Evolutionary conservation across 768 basidiomycete species (phyloP), one percentile per base, ranked within the genome.

Genomic region (Sarcodon aspratus): DNA sequence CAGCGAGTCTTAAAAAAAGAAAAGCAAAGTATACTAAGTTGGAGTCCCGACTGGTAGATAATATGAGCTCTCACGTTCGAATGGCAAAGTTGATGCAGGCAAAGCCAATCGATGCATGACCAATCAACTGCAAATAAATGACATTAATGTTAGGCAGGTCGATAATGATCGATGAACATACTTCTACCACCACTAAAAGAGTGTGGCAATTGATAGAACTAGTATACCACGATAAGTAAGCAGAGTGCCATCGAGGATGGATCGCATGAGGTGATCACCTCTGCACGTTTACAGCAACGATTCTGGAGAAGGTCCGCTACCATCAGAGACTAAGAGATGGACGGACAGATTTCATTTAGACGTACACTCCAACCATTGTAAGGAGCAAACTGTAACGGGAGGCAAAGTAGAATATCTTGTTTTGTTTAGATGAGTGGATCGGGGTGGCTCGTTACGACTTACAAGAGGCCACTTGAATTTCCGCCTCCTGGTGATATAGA

Each of bases 401-500:
- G 6, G 64, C 52, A 47, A 74, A 73, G 57, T 74, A 74, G 51
- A 72, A 73, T 31, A 63, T 57, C 71, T 74, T 43, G 5, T 31
- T 5, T n/a, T 13, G 15, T 36, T 9, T 7, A 36, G n/a, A n/a
- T 21, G 27, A 27, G 10, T 13, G 5, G n/a, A 34, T 11, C 6
- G 27, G 32, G 31, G 18, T 45, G 34, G 44, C 27, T 31, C 17
- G 36, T 6, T 46, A 21, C 17, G 8, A 56, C 60, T 15, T 45
- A 67, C 70, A 61, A 74, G 52, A 5, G 73, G 74, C 74, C 73
- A 74, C 38, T 70, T 62, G 55, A 72, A 75, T 52, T 60, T 63
- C 37, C 60, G 63, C 58, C 62, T 71, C 18, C 73, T 66, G 8
- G 57, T 57, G 48, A 74, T 52, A 35, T 70, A 62, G 3, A 61